Base-by-base conservation (phyloP, 495 filamentous ascomycete species). In the Podospora tetraspora region DNA sequence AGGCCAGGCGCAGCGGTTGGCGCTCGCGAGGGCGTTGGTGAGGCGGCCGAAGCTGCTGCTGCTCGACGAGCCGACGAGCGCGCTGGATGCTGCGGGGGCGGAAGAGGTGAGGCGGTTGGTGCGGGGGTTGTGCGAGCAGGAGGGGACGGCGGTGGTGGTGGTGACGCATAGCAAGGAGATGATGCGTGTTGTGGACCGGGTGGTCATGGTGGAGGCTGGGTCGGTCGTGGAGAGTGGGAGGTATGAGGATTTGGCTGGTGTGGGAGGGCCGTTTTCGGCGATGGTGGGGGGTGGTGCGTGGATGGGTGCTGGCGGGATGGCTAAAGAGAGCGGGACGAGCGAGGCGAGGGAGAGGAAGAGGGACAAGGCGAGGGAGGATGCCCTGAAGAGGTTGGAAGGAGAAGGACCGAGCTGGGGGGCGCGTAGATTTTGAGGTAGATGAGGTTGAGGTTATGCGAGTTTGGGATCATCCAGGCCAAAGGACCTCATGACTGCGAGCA, bases 41-140 rank as follows among this genome's bases (percentile, higher is more conserved):
- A 81, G 92, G 0, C 77, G 83, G 22, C 92, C 92, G 0, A 82
- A 83, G 57, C 76, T 97, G 8, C 74, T 98, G 22, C 84, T 99
- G 0, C 76, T 98, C 13, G 95, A 99, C 68, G 95, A 98, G 76
- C 90, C 94, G 4, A 98, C 95, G 0, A 91, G 87, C 29, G 88
- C 87, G 34, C 78, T 99, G 13, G 95, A 99, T 74, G 82, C 82
- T 0, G 85, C 87, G 68, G 88, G 83, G n/a, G 90, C 91, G 1
- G 85, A 82, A 37, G 78, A 84, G 7, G 84, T 99, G 16, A 81
- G 89, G n/a, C 76, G 83, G 24, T 88, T 89, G 5, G 82, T 98
- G 23, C 69, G 75, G 29, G 70, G 74, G 10, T 72, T 93, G 56
- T 64, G 21, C 21, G 25, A 19, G 56, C 32, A 32, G 43, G 34